A percentile compares a stretch with the other conserved stretches of the same genome.
phyloP scores from a whole-genome alignment of 108 stramenopile species.

The Parmales sp. region DNA sequence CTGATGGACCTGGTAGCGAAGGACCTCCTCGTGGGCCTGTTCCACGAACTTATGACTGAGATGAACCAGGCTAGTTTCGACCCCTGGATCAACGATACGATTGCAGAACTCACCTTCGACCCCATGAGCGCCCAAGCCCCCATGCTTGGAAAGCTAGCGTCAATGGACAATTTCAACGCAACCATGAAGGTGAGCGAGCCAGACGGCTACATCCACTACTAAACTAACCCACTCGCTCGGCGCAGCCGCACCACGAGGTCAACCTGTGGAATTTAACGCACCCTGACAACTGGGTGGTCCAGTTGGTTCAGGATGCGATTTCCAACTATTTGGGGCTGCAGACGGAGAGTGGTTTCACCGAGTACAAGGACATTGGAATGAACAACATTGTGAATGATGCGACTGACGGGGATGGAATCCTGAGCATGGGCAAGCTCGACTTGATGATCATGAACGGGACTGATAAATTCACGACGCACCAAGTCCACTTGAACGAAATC shows the following conservation, averaged over 20 bases:
- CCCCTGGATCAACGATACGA: not conserved
- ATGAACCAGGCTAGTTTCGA: not conserved
- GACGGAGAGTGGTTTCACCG: too few species aligned
- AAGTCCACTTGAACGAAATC: not conserved
- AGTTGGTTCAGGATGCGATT: not conserved
- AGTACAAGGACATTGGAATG: not conserved
- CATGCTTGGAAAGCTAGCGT: not conserved
- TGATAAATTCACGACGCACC: constrained; percentile 7
- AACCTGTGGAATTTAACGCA: not conserved
- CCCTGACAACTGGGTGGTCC: not conserved
- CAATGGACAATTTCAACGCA: too few species aligned
- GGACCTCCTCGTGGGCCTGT: not conserved
- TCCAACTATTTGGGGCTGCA: too few species aligned
- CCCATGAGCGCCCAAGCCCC: not conserved
- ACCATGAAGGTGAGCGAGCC: not conserved
- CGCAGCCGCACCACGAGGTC: constrained; percentile 1
- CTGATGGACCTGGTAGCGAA: not conserved
- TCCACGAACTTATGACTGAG: not conserved
- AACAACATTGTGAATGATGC: constrained; percentile 1
- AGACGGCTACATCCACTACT: not conserved
- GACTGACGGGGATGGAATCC: not conserved
- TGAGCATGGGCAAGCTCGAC: not conserved
- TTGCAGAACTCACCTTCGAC: not conserved
- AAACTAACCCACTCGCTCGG: too few species aligned
- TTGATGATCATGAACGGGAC: constrained; percentile 2